Evolutionary conservation across 352 stramenopile species (phyloP).

Genomic region (Phytophthora vignae): DNA sequence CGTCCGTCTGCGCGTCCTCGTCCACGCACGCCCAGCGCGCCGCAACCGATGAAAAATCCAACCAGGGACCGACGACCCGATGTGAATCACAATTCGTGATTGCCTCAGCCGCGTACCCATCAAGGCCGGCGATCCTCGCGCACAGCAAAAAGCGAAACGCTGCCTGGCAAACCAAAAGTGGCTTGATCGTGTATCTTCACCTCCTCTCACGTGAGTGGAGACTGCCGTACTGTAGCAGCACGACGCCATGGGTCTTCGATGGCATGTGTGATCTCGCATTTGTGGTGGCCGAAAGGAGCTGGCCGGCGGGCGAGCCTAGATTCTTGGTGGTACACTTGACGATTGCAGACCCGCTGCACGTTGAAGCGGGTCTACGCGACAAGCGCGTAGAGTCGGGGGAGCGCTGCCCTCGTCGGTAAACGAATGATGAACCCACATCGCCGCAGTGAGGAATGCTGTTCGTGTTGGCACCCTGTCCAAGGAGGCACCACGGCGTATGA

Average conservation of each 20-base stretch:
- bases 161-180: background rate
- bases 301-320: background rate
- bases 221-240: background rate
- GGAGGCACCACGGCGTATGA: slow-evolving; percentile 4
- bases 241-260: background rate
- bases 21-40: background rate
- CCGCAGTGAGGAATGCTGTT: background rate
- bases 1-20: slow-evolving; percentile 7
- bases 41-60: slow-evolving; percentile 28
- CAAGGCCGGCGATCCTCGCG: slow-evolving; percentile 9
- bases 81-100: background rate
- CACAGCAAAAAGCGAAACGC: slow-evolving; percentile 22
- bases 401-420: background rate
- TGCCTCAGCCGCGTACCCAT: background rate
- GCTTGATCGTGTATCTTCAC: too few relatives aligned
- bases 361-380: background rate
- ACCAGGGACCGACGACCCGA: background rate
- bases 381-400: background rate
- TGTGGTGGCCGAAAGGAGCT: too few relatives aligned
- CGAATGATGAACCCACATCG: background rate
- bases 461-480: slow-evolving; percentile 16
- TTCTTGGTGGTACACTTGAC: too few relatives aligned
- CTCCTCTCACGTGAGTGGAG: too few relatives aligned
- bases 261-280: too few relatives aligned
- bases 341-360: background rate